Conservation (phyloP, 768 basidiomycete genomes). For the Podaxis mareebaensis region DNA sequence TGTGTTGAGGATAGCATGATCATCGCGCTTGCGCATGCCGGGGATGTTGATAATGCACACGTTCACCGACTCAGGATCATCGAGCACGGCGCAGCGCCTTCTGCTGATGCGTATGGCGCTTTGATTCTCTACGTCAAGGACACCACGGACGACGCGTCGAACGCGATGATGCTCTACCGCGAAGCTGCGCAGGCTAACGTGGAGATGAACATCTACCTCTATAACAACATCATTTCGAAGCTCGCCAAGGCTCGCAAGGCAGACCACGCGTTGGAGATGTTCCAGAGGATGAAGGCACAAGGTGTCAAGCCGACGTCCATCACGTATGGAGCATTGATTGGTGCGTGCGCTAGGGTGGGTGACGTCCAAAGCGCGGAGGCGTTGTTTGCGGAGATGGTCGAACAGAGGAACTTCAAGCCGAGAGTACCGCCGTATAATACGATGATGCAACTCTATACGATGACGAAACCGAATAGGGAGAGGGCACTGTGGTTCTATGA, state of each 20-base stretch:
- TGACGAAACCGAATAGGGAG: slow-evolving; percentile 84
- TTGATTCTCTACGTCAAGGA: slow-evolving; percentile 87
- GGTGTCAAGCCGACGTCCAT: slow-evolving; percentile 74
- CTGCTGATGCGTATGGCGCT: slow-evolving; percentile 89
- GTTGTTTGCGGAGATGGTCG: slow-evolving; percentile 84
- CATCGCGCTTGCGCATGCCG: slow-evolving; percentile 79
- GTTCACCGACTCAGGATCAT: slow-evolving; percentile 78
- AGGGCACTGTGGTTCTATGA: slow-evolving; percentile 77
- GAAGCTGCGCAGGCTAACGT: slow-evolving; percentile 76
- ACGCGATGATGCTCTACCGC: slow-evolving; percentile 81
- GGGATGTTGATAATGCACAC: slow-evolving; percentile 78
- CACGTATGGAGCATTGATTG: slow-evolving; percentile 93
- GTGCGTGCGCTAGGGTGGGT: slow-evolving; percentile 92
- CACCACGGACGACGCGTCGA: slow-evolving; percentile 92
- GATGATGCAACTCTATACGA: slow-evolving; percentile 96
- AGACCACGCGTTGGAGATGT: slow-evolving; percentile 83
- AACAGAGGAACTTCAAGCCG: slow-evolving; percentile 73
- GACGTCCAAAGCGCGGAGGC: slow-evolving; percentile 79
- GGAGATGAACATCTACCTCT: slow-evolving; percentile 81
- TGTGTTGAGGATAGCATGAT: slow-evolving; percentile 88
- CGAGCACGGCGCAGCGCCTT: slow-evolving; percentile 73
- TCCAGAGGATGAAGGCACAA: slow-evolving; percentile 79
- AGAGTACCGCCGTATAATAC: slow-evolving; percentile 96
- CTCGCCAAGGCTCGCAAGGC: slow-evolving; percentile 93
- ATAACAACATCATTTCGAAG: slow-evolving; percentile 97